Percentiles rank a stretch among this genome's conserved stretches.
Evolutionary conservation across 257 asterid genomes (phyloP).

Genomic region (Solanum etuberosum): DNA sequence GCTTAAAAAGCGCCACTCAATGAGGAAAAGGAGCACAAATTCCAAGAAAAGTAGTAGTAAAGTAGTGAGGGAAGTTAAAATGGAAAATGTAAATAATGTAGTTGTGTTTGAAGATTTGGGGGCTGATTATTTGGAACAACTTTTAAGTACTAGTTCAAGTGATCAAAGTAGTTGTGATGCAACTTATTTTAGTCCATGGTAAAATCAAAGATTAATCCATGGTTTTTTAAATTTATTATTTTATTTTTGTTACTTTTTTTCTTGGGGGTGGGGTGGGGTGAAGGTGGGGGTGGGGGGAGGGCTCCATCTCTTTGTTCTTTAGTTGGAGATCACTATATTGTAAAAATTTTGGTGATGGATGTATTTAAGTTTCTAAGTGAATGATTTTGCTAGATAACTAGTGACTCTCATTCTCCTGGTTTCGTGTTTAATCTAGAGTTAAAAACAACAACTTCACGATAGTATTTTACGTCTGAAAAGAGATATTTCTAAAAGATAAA

Average conservation of each 20-base stretch:
- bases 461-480: neutral
- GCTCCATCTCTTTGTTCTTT: neutral
- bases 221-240: neutral
- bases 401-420: neutral
- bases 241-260: neutral
- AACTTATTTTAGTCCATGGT: constrained; percentile 1
- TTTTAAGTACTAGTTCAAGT: constrained; percentile 25
- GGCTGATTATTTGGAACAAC: constrained; percentile 62
- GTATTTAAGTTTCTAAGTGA: neutral
- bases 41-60: neutral
- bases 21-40: constrained; percentile 25
- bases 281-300: too few species aligned
- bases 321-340: neutral
- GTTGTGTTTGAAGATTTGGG: constrained; percentile 81
- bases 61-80: constrained; percentile 15
- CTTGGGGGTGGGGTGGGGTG: neutral
- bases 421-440: neutral
- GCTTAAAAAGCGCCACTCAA: constrained; percentile 55
- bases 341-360: neutral
- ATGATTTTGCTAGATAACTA: neutral
- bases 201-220: neutral
- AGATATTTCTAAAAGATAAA: neutral
- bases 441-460: neutral
- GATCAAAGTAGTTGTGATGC: neutral
- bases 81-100: constrained; percentile 26